Conservation (phyloP, 2,329 filamentous ascomycete species). For the Penicillium digitatum region DNA sequence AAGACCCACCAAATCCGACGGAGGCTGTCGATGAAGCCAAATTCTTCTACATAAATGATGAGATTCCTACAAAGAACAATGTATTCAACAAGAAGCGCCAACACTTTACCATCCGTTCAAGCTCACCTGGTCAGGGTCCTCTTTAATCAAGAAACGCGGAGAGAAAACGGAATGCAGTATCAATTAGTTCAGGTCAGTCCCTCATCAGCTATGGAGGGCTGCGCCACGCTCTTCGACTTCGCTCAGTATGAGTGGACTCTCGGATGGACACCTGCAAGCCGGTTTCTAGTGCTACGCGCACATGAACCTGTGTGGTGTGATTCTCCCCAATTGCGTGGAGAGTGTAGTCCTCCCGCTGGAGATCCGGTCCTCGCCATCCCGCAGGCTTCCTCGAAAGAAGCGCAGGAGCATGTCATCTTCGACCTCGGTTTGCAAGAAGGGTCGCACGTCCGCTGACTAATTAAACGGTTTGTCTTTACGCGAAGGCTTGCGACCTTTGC, state of each 20-base stretch:
- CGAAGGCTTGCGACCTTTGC: conserved; percentile 50
- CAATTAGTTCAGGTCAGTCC: too few relatives aligned
- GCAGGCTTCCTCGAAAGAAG: conserved; percentile 32
- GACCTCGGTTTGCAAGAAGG: conserved; percentile 21
- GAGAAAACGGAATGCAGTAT: too few relatives aligned
- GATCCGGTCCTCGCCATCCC: conserved; percentile 43
- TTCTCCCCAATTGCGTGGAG: conserved; percentile 50
- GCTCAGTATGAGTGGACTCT: conserved; percentile 48
- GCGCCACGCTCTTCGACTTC: conserved; percentile 51
- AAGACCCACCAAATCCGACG: too few relatives aligned
- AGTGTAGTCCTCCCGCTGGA: conserved; percentile 49
- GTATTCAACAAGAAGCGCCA: too few relatives aligned
- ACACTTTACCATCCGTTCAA: too few relatives aligned
- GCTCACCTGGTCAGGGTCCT: too few relatives aligned
- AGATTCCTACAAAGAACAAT: too few relatives aligned
- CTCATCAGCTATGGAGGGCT: conserved; percentile 53
- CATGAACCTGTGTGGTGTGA: conserved; percentile 53
- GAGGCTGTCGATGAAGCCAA: too few relatives aligned
- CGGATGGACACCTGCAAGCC: conserved; percentile 50
- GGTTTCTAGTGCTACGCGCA: conserved; percentile 56
- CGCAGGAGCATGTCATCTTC: conserved; percentile 19
- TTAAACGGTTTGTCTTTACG: conserved; percentile 55
- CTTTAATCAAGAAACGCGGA: too few relatives aligned
- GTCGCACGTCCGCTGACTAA: conserved; percentile 47
- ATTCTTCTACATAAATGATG: too few relatives aligned